A percentile compares a stretch with the other conserved stretches of the same genome.
These are phyloP conservation scores for Trifolium dubium DNA, from an alignment of 306 rosid genomes.

Conservation along the genomic window DNA sequence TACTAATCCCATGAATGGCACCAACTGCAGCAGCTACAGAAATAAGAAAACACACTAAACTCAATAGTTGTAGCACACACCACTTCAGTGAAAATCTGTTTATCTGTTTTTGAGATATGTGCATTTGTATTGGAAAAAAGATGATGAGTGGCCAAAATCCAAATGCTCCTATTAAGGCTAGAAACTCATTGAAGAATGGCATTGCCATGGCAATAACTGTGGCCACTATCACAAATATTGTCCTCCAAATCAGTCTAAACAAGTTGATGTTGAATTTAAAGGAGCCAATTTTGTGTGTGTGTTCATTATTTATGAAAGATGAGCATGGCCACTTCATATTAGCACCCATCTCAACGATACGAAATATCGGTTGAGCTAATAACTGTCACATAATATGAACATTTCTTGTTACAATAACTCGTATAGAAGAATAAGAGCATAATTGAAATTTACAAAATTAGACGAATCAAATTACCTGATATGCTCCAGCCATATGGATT, in stretches of 20 bases:
- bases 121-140: constrained; percentile 69
- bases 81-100: constrained; percentile 43
- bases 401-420: background rate
- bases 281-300: constrained; percentile 15
- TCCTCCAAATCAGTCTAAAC: constrained; percentile 63
- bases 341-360: constrained; percentile 55
- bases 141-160: constrained; percentile 71
- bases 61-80: constrained; percentile 55
- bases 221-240: constrained; percentile 43
- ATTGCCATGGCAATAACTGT: constrained; percentile 52
- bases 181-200: constrained; percentile 67
- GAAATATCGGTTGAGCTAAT: constrained; percentile 58
- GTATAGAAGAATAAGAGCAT: background rate
- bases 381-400: constrained; percentile 41
- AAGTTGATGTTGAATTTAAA: constrained; percentile 40
- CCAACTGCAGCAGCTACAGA: constrained; percentile 49
- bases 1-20: constrained; percentile 52
- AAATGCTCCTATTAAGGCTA: constrained; percentile 65
- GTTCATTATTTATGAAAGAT: constrained; percentile 47
- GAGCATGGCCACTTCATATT: constrained; percentile 56
- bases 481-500: constrained; percentile 68
- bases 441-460: background rate
- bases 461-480: constrained; percentile 46
- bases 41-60: constrained; percentile 49
- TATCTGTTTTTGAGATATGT: constrained; percentile 52